Percentiles rank a stretch among this genome's conserved stretches.
Conservation (phyloP, 1,139 yeast species). For the Candida dubliniensis region DNA sequence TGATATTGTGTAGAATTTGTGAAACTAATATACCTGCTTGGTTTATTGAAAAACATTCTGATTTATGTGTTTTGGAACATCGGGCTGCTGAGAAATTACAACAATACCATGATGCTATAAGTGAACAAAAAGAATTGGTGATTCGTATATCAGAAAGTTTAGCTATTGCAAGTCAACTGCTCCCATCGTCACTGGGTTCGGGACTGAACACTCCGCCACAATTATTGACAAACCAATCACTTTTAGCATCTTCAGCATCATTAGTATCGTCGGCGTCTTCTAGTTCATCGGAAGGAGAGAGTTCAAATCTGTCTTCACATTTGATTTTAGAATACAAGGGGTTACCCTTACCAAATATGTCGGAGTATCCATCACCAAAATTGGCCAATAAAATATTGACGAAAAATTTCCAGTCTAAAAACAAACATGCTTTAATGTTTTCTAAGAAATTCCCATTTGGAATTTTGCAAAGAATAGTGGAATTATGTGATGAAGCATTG, state of each 20-base stretch:
- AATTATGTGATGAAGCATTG: slow-evolving; percentile 75
- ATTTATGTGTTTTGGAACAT: slow-evolving; percentile 83
- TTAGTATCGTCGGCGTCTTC: slow-evolving; percentile 11
- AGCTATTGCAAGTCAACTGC: slow-evolving; percentile 12
- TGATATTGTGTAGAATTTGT: slow-evolving; percentile 86
- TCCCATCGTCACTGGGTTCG: slow-evolving; percentile 5
- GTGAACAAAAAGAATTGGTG: slow-evolving; percentile 68
- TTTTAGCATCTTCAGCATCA: slow-evolving; percentile 16
- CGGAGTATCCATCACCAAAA: slow-evolving; percentile 20
- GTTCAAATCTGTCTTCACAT: slow-evolving; percentile 16
- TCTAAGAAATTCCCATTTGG: slow-evolving; percentile 62
- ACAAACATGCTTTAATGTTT: slow-evolving; percentile 20
- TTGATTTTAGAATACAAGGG: slow-evolving; percentile 58
- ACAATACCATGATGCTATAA: slow-evolving; percentile 69
- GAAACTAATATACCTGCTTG: slow-evolving; percentile 91
- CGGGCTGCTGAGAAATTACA: slow-evolving; percentile 80
- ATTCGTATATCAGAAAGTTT: slow-evolving; percentile 44
- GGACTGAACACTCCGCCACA: slow-evolving; percentile 5
- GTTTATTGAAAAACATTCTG: slow-evolving; percentile 94
- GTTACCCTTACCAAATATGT: slow-evolving; percentile 43
- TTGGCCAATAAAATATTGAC: slow-evolving; percentile 26
- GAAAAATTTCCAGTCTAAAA: slow-evolving; percentile 27
- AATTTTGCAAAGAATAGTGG: slow-evolving; percentile 60
- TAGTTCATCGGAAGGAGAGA: slow-evolving; percentile 10
- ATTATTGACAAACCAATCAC: slow-evolving; percentile 11